Base-by-base conservation (phyloP, 108 stramenopile genomes). In the Craspedostauros australis region DNA sequence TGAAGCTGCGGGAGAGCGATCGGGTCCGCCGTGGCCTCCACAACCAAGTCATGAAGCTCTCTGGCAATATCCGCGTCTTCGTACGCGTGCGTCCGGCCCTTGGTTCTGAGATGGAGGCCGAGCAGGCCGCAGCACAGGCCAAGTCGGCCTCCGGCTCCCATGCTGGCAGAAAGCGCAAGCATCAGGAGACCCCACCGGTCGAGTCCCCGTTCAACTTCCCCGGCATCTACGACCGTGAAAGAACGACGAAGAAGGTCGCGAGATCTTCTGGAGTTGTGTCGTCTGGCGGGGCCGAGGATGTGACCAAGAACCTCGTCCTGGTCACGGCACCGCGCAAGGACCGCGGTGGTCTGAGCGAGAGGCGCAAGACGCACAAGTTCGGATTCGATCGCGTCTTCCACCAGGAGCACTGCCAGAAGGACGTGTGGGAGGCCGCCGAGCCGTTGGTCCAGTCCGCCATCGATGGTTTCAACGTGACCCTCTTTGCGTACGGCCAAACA, bases 401-500 rank as follows among this genome's bases (percentile, higher is more conserved):
- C 8, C 86, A 77, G 2, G 34, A 46, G 12, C 39, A 75, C 40
- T 65, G 43, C 24, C 86, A 92, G 50, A 58, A 73, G n/a, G 86
- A 87, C 54, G 62, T 92, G 23, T 92, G 91, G 91, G 82, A 86
- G 21, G 84, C 79, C 21, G 76, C 82, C 2, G 81, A 82, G 45
- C 86, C 91, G 0, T 70, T 98, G n/a, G 84, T 95, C 0, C 82
- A 88, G 50, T 66, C 70, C 40, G 80, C 84, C 1, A 46, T 95
- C 2, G 88, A 92, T 57, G 96, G 96, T 18, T 93, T 69, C 69
- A 83, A 93, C 56, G 95, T 93, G 12, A 87, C 84, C n/a, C 52
- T 95, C 37, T 82, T 98, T 54, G 94, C 95, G 5, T 98, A 95
- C 70, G 94, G 96, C 0, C 89, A 91, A 53, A 74, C 72, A 8